Conservation (phyloP, 768 basidiomycete species). For the Agrocybe praecox region DNA sequence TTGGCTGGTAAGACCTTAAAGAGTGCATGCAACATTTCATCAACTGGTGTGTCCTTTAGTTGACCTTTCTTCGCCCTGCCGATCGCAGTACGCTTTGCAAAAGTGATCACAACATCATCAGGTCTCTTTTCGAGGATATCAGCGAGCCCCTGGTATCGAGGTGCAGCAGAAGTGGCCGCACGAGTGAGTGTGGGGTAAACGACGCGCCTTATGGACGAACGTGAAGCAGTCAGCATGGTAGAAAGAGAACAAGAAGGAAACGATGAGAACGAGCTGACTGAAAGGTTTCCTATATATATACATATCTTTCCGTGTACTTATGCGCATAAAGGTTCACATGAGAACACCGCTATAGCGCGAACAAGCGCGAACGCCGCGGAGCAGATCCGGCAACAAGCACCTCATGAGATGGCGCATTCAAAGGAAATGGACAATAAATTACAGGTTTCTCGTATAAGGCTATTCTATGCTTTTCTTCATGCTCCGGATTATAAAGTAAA, state of each 20-base stretch:
- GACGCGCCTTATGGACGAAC: slow-evolving; percentile 10
- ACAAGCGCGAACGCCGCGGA: slow-evolving; percentile 14
- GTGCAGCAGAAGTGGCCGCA: slow-evolving; percentile 36
- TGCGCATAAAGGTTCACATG: slow-evolving; percentile 15
- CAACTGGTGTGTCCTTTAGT: slow-evolving; percentile 84
- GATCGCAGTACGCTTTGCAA: slow-evolving; percentile 88
- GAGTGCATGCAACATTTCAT: slow-evolving; percentile 81
- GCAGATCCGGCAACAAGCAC: slow-evolving; percentile 9
- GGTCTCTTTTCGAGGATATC: slow-evolving; percentile 68
- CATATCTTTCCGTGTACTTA: not conserved
- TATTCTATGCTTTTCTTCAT: not conserved
- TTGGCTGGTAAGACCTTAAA: slow-evolving; percentile 59
- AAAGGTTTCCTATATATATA: not conserved
- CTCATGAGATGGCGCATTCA: not conserved
- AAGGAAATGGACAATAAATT: not conserved
- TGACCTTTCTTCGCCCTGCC: slow-evolving; percentile 91
- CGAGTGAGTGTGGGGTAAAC: slow-evolving; percentile 29
- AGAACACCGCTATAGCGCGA: slow-evolving; percentile 1
- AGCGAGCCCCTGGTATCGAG: slow-evolving; percentile 46
- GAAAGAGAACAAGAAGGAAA: not conserved
- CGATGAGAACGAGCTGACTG: slow-evolving; percentile 1
- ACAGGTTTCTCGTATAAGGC: not conserved
- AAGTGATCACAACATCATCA: slow-evolving; percentile 89
- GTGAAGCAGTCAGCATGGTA: slow-evolving; percentile 13
- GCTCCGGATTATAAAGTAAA: not conserved